These are phyloP conservation scores for Alisma plantagoaquatica DNA, from an alignment of 106 monocot species.

Conservation along the genomic window DNA sequence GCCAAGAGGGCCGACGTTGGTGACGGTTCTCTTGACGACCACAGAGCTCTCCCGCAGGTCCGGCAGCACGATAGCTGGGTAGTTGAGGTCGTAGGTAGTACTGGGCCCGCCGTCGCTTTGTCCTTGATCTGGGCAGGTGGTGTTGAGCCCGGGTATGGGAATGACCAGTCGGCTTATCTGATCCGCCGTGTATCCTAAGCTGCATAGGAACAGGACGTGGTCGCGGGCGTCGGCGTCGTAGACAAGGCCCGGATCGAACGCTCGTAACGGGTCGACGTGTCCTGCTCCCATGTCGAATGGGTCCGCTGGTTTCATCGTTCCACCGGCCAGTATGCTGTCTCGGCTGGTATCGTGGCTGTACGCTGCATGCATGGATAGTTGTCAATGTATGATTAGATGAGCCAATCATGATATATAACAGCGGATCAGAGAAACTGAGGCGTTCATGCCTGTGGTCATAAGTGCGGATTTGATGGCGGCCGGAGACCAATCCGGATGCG, in stretches of 20 bases:
- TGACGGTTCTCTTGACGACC: conserved; percentile 25
- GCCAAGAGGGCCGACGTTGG: conserved; percentile 15
- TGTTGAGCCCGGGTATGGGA: conserved; percentile 16
- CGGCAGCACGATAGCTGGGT: conserved; percentile 34
- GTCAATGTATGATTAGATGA: too few relatives aligned
- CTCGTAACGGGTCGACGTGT: conserved; percentile 33
- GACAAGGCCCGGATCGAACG: conserved; percentile 38
- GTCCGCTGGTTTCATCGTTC: conserved; percentile 35
- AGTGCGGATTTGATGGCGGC: conserved; percentile 66
- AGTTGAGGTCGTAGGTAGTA: conserved; percentile 33
- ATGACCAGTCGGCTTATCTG: conserved; percentile 25
- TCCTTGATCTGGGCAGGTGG: conserved; percentile 20
- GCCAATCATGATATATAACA: too few relatives aligned
- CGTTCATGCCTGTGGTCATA: conserved; percentile 62
- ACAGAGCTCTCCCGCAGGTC: conserved; percentile 15
- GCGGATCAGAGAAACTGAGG: too few relatives aligned
- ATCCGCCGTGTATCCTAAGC: conserved; percentile 25
- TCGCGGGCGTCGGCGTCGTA: conserved; percentile 45
- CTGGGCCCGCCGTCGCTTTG: background rate
- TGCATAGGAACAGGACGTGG: conserved; percentile 47
- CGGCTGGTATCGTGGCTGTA: conserved; percentile 31
- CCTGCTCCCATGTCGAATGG: conserved; percentile 47
- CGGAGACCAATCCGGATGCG: conserved; percentile 62
- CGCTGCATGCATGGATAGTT: conserved; percentile 23
- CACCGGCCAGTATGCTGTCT: conserved; percentile 40